Base-by-base conservation (phyloP, 2,329 filamentous ascomycete genomes). In the Phoma sp. region DNA sequence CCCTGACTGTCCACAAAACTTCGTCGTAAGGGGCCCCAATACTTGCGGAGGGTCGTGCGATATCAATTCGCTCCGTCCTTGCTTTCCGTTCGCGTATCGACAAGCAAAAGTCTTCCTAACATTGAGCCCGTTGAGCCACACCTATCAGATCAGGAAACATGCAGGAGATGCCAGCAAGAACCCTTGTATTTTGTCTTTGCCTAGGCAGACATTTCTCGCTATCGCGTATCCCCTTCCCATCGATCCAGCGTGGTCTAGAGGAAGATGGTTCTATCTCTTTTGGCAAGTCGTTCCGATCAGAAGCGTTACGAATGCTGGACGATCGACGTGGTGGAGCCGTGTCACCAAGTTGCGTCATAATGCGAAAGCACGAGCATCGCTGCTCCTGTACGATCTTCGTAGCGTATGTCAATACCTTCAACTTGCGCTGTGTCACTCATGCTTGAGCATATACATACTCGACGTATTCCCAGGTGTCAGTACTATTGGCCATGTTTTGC, bases 371-470 rank as follows among this genome's bases (percentile, higher is more conserved):
- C 36, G 52, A 55, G 52, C 52, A 25, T 45, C 19, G 19, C 24
- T 50, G 40, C 31, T 21, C 12, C 37, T 31, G 40, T 40, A 50
- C 31, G 22, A 41, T 24, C 36, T 21, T 43, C 19, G 29, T 27
- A 38, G 35, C 27, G 25, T 31, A 32, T 24, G 37, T 39, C 15
- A 21, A 48, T 35, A 41, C 44, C 36, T n/a, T 39, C 29, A 36
- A 17, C 46, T 45, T 49, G 25, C 52, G 52, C 41, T 31, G 52
- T 55, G 52, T 55, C 36, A 50, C 52, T 50, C 25, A 32, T 27
- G 31, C 38, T 39, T 13, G 25, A n/a, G 15, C 29, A 50, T 25
- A 29, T 32, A 37, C 45, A n/a, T 22, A 32, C 7, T 43, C 39
- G 39, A 43, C n/a, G 19, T 6, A 22, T n/a, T n/a, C 8, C 29